phyloP scores from a whole-genome alignment of 148 eudicot genomes.

The Salicornia ramosissima region DNA sequence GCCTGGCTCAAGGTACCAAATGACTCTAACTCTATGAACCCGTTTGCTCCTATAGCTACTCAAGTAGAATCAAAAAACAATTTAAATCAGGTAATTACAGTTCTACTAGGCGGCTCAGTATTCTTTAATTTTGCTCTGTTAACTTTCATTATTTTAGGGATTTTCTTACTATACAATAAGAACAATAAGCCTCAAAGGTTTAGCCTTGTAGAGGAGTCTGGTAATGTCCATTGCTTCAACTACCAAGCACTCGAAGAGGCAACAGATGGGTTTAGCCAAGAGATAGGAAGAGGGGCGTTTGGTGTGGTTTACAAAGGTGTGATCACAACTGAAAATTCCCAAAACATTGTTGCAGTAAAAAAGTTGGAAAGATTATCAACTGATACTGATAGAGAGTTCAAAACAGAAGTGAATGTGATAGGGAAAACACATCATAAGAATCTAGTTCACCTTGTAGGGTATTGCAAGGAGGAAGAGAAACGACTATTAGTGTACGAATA shows the following conservation, averaged over 20 bases:
- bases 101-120: slow-evolving; percentile 28
- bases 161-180: slow-evolving; percentile 10
- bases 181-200: background rate
- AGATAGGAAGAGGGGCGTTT: slow-evolving; percentile 32
- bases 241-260: slow-evolving; percentile 43
- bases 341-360: slow-evolving; percentile 15
- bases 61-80: slow-evolving; percentile 4
- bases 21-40: background rate
- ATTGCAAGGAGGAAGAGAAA: slow-evolving; percentile 44
- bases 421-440: slow-evolving; percentile 44
- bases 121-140: slow-evolving; percentile 23
- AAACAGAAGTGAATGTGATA: slow-evolving; percentile 41
- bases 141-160: slow-evolving; percentile 13
- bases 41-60: background rate
- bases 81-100: slow-evolving; percentile 13
- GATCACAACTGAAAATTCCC: slow-evolving; percentile 13
- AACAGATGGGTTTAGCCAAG: slow-evolving; percentile 46
- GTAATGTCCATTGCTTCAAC: slow-evolving; percentile 33
- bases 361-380: slow-evolving; percentile 21
- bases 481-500: slow-evolving; percentile 44
- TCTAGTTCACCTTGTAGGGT: slow-evolving; percentile 41
- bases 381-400: slow-evolving; percentile 47
- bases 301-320: slow-evolving; percentile 49
- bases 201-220: background rate
- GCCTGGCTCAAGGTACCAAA: slow-evolving; percentile 9